Conservation (phyloP, 2,329 filamentous ascomycete genomes). For the Microascus cirrosus region DNA sequence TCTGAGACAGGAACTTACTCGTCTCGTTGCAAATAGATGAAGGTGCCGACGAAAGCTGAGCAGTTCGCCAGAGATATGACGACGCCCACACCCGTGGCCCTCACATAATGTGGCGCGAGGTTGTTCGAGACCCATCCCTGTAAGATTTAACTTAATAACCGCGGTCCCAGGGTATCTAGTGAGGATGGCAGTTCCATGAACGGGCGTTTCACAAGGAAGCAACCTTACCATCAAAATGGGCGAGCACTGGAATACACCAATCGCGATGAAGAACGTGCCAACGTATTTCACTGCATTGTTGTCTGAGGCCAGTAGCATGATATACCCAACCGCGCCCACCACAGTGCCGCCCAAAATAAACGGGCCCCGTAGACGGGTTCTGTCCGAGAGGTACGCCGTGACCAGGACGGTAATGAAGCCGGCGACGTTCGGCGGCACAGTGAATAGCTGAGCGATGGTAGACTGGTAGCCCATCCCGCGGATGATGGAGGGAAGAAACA, state of each 20-base stretch:
- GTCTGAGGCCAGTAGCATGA: slow-evolving; percentile 10
- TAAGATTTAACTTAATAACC: slow-evolving; percentile 12
- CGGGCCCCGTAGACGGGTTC: slow-evolving; percentile 8
- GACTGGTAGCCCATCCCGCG: slow-evolving; percentile 9
- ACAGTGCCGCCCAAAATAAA: slow-evolving; percentile 10
- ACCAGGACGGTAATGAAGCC: slow-evolving; percentile 12
- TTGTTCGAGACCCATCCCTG: slow-evolving; percentile 23
- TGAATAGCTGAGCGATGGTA: slow-evolving; percentile 10
- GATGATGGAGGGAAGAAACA: slow-evolving; percentile 15
- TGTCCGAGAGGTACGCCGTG: slow-evolving; percentile 12
- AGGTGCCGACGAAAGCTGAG: slow-evolving; percentile 29
- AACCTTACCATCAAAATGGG: slow-evolving; percentile 13
- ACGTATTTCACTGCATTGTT: slow-evolving; percentile 22
- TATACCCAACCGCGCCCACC: slow-evolving; percentile 10
- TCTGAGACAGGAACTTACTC: slow-evolving; percentile 16
- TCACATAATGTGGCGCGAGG: slow-evolving; percentile 21
- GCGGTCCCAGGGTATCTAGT: neutral
- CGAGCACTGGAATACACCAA: slow-evolving; percentile 19
- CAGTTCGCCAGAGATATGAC: slow-evolving; percentile 20
- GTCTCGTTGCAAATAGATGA: slow-evolving; percentile 29
- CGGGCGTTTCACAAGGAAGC: neutral
- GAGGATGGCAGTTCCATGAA: slow-evolving; percentile 11
- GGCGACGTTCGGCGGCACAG: slow-evolving; percentile 13
- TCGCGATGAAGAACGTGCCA: slow-evolving; percentile 18
- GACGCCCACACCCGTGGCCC: slow-evolving; percentile 20